Base-by-base conservation (phyloP, 345 rosid genomes). In the Garcia nutans region DNA sequence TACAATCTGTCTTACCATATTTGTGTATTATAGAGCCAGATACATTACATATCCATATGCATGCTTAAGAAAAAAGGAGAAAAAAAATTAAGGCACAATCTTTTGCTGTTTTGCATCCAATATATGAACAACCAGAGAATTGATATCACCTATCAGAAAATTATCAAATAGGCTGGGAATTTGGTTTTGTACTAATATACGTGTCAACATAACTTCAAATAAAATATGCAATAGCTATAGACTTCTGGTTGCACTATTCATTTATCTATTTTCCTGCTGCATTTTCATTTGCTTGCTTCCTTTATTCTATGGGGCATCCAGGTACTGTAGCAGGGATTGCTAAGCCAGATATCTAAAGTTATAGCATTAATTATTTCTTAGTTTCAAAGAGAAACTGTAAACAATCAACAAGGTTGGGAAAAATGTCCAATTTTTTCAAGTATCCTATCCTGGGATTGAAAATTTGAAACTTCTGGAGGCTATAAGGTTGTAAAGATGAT, bases 11-110 rank as follows among this genome's bases (percentile, higher is more conserved):
- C 65, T 59, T 23, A 47, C 45, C 78, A n/a, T 0, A 56, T 47
- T 76, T 72, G 33, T 10, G 60, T 41, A 65, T 72, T 45, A 20
- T 41, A 60, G 42, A 80, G 24, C 57, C 41, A 33, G 58, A 61
- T 37, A 19, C 62, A 44, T 63, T 31, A 13, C 10, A 62, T 26
- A 62, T 17, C 23, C 9, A 31, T 42, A 6, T 64, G 22, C 22
- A 17, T 33, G 31, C 16, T 31, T 31, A 19, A 19, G 28, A 16
- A 28, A 28, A 63, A 15, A 16, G 4, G 41, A 15, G 3, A 16
- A 31, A 9, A 28, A 6, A 37, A 37, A 37, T 3, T 37, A 37
- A 22, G n/a, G 24, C 13, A 23, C 10, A 22, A n/a, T 44, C 10
- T 44, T 44, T 47, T 26, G 23, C 26, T n/a, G n/a, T n/a, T n/a